Percentiles rank a stretch among this genome's conserved stretches.
Conservation (phyloP, 2,329 filamentous ascomycete genomes). For the Aspergillus sp. region DNA sequence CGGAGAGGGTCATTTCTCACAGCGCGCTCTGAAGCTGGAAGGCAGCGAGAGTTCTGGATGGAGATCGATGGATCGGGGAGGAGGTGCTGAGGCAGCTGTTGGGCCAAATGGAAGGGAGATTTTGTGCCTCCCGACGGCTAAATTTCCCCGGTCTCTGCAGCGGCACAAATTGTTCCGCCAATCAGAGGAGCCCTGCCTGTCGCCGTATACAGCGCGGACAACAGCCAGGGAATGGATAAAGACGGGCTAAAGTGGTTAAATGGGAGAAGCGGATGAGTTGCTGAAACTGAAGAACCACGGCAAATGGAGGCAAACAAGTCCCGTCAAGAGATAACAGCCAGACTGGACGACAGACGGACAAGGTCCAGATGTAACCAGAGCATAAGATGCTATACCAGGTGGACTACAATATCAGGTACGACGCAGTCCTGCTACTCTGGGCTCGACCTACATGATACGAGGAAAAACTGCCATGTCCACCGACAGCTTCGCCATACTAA, state of each 20-base stretch:
- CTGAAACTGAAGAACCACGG: neutral
- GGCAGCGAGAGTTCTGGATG: neutral
- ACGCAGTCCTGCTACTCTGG: neutral
- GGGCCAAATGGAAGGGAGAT: slow-evolving; percentile 9
- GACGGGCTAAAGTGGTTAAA: slow-evolving; percentile 1
- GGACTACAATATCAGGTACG: neutral
- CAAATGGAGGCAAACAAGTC: too few relatives aligned
- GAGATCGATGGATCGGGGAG: slow-evolving; percentile 8
- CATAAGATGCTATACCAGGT: neutral
- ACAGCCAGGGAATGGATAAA: neutral
- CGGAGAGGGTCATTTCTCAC: slow-evolving; percentile 4
- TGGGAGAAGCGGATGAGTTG: neutral
- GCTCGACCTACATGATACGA: slow-evolving; percentile 17
- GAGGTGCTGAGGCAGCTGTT: neutral
- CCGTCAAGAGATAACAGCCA: too few relatives aligned
- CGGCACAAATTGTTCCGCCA: slow-evolving; percentile 36
- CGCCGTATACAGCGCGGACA: neutral
- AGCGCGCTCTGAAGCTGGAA: neutral
- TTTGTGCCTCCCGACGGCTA: slow-evolving; percentile 15
- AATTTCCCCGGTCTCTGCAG: slow-evolving; percentile 25
- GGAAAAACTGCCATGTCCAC: slow-evolving; percentile 21
- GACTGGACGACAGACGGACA: too few relatives aligned
- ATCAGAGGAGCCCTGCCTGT: slow-evolving; percentile 19
- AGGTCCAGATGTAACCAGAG: neutral
- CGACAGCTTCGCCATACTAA: neutral